phyloP scores from a whole-genome alignment of 1,284 basidiomycete species.

The Grifola frondosa region DNA sequence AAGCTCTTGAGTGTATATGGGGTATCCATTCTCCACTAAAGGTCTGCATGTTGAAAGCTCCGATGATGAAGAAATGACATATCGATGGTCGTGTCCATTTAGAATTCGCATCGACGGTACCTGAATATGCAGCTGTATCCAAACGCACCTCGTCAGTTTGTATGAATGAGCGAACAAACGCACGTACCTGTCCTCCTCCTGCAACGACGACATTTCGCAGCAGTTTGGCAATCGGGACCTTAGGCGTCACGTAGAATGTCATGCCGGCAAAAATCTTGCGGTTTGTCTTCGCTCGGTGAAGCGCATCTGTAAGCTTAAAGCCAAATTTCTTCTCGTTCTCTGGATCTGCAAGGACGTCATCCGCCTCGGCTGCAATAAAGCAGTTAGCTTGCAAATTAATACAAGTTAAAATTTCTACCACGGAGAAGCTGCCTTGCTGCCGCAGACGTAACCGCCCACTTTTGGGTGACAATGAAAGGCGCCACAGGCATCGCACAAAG shows the following conservation, averaged over 20 bases:
- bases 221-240: conserved; percentile 51
- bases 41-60: conserved; percentile 63
- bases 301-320: conserved; percentile 59
- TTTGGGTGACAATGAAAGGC: conserved; percentile 59
- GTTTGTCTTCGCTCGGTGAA: conserved; percentile 52
- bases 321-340: conserved; percentile 63
- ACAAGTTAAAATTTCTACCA: too few relatives aligned
- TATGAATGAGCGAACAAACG: neutral
- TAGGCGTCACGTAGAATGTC: conserved; percentile 73
- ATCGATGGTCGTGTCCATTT: conserved; percentile 46
- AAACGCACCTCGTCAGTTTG: neutral
- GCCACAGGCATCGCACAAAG: conserved; percentile 66
- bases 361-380: conserved; percentile 52
- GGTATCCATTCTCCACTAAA: conserved; percentile 47
- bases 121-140: conserved; percentile 46
- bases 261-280: conserved; percentile 60
- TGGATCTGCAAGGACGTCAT: conserved; percentile 59
- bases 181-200: conserved; percentile 66
- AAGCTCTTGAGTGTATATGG: conserved; percentile 68
- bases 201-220: conserved; percentile 65
- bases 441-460: conserved; percentile 67
- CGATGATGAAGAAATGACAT: conserved; percentile 61
- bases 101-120: conserved; percentile 56
- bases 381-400: too few relatives aligned
- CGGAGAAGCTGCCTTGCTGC: conserved; percentile 58